phyloP scores from a whole-genome alignment of 2,329 filamentous ascomycete species.

The Alternaria brassicicola region DNA sequence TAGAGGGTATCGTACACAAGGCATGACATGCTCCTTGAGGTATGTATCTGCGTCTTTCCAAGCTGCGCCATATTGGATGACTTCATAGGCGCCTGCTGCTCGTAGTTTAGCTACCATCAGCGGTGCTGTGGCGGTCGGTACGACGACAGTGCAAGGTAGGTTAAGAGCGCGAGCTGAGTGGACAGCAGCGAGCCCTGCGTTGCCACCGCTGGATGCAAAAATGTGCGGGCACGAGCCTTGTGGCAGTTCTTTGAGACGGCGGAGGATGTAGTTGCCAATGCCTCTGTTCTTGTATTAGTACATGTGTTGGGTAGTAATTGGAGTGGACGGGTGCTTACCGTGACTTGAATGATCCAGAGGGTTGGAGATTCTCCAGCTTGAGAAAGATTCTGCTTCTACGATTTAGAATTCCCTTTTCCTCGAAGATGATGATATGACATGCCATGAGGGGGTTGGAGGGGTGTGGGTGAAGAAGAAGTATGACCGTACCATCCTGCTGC shows the following conservation, averaged over 20 bases:
- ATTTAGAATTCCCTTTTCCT: constrained; percentile 47
- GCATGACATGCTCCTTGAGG: constrained; percentile 65
- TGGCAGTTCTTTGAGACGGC: constrained; percentile 51
- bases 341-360: constrained; percentile 86
- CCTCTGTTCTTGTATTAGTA: constrained; percentile 51
- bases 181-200: constrained; percentile 82
- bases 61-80: constrained; percentile 70
- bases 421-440: neutral
- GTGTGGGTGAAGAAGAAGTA: constrained; percentile 19
- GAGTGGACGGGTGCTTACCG: constrained; percentile 32
- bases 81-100: constrained; percentile 68
- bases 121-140: constrained; percentile 68
- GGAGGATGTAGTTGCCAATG: constrained; percentile 73
- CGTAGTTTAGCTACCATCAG: constrained; percentile 75
- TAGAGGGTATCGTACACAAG: constrained; percentile 30
- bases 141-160: constrained; percentile 74
- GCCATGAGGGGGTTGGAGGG: neutral
- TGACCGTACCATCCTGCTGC: constrained; percentile 71
- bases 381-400: constrained; percentile 74
- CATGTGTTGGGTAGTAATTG: neutral
- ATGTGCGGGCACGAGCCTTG: constrained; percentile 62
- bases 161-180: constrained; percentile 70
- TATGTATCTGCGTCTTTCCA: constrained; percentile 74
- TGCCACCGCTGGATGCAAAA: constrained; percentile 81
- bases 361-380: constrained; percentile 85